phyloP scores from a whole-genome alignment of 805 yeast species.

The Helenozyma rhizophorensis region DNA sequence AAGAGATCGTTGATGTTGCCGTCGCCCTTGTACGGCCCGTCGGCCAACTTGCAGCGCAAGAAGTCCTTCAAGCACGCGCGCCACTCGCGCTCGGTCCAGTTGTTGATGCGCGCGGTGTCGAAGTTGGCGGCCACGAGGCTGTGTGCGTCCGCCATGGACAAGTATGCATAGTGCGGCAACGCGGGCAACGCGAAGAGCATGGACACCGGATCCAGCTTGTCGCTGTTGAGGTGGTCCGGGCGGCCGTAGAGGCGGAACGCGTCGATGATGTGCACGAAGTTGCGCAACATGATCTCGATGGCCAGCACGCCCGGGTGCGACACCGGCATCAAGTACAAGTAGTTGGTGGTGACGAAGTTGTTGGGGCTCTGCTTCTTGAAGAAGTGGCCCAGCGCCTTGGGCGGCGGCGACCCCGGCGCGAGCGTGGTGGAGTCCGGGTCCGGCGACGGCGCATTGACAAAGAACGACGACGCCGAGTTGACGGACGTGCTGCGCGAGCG shows the following conservation, averaged over 20 bases:
- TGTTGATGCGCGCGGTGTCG: slow-evolving; percentile 15
- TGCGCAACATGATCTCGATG: slow-evolving; percentile 68
- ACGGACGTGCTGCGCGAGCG: slow-evolving; percentile 19
- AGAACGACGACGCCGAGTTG: slow-evolving; percentile 27
- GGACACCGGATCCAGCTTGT: slow-evolving; percentile 61
- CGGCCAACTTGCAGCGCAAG: slow-evolving; percentile 11
- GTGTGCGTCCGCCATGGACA: slow-evolving; percentile 30
- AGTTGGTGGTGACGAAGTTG: slow-evolving; percentile 30
- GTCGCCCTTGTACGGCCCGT: slow-evolving; percentile 26
- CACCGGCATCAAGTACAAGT: slow-evolving; percentile 67
- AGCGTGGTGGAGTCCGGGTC: slow-evolving; percentile 4
- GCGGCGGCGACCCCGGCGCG: slow-evolving; percentile 4
- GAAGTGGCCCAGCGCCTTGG: slow-evolving; percentile 11
- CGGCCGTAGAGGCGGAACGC: slow-evolving; percentile 71
- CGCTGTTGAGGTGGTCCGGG: slow-evolving; percentile 68
- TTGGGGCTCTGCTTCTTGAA: slow-evolving; percentile 24
- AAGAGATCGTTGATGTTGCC: slow-evolving; percentile 35
- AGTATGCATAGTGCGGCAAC: slow-evolving; percentile 62
- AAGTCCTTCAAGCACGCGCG: slow-evolving; percentile 19
- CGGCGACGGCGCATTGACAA: slow-evolving; percentile 25
- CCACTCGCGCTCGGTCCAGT: slow-evolving; percentile 30
- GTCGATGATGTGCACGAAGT: slow-evolving; percentile 65
- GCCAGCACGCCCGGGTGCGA: slow-evolving; percentile 69
- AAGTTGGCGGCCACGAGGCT: slow-evolving; percentile 17
- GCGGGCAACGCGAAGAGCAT: slow-evolving; percentile 73